Evolutionary conservation across 768 basidiomycete genomes (phyloP), one percentile per base, ranked within the genome.

Genomic region (Boletus reticulatus): DNA sequence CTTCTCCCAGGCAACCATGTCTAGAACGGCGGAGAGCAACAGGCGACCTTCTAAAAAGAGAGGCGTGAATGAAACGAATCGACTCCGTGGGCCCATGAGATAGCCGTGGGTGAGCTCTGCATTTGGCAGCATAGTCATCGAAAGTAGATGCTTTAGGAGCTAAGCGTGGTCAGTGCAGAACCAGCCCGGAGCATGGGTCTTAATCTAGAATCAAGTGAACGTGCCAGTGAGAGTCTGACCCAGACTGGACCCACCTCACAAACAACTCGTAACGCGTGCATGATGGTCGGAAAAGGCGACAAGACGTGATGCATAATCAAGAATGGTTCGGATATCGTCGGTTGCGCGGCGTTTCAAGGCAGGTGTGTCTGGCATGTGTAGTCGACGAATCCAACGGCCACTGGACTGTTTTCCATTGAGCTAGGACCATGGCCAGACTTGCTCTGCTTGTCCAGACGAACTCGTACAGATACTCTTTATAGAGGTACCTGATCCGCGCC

Each of bases 311-410:
- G 86, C 77, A 57, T 84, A 79, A 61, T 86, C 84, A 44, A 90
- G 72, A 53, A 89, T 87, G 24, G 82, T 80, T n/a, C 84, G 78
- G 38, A 89, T 74, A 62, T 89, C 85, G 6, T 89, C 85, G 6
- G 88, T 84, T 6, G 78, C 77, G 61, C 87, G 89, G 27, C 84
- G 80, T 48, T 85, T 84, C 52, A 88, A 73, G 0, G 66, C 64
- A n/a, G 79, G 78, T 7, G 88, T 89, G 73, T 89, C 86, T 22
- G 22, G 22, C 66, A 90, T 83, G 63, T 88, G 87, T 29, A 90
- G 68, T 16, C 84, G 76, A 39, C 80, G 80, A 43, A 90, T 84
- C 70, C 75, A 81, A 19, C 68, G 73, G 12, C 82, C 84, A 48
- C 72, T 74, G 0, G 68, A 62, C 0, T 64, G 60, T 41, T 73